Base-by-base conservation (phyloP, 164 flowering plant genomes). In the Malania oleifera region DNA sequence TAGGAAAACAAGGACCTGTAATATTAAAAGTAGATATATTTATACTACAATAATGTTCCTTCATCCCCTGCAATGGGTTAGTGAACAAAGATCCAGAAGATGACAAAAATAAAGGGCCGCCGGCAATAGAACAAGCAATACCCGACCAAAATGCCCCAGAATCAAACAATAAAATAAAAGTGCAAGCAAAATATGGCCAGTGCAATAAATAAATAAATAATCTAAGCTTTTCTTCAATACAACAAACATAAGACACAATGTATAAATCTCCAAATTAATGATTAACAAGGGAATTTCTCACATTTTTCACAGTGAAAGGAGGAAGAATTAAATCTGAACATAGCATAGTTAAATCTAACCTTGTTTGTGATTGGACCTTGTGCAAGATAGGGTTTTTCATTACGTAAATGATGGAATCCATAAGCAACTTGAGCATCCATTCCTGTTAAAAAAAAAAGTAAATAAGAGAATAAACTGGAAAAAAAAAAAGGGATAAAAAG, bases 381-480 rank as follows among this genome's bases (percentile, higher is more conserved):
- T 37, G 99, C 98, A 66, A 95, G 89, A 71, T 82, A 80, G 25
- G 99, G 98, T 51, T 84, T 95, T 60, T 91, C 91, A 76, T 95
- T 80, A 41, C 99, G 96, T 65, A 95, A 71, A 73, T 85, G 82
- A 65, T 95, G 99, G 77, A 95, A 95, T 43, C 98, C 98, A 77
- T 91, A 95, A 63, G 99, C 96, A 62, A 95, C 95, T 68, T 85
- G 96, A 8, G 99, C 99, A 77, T 95, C 99, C 99, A 95, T 52
- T 27, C 55, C 55, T 52, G 48, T 44, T 4, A 31, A 4, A 9
- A 9, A 20, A 20, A 11, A 7, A 11, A 3, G 15, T 4, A 39
- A 14, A 39, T 7, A 7, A 7, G 17, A 39, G 15, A 13, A 39
- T 39, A 39, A 39, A 14, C 17, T 9, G 11, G 2, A 7, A 8